A percentile compares a stretch with the other conserved stretches of the same genome.
These are phyloP conservation scores for Syncephalastrum sp. DNA, from an alignment of 371 early-diverging fungal genomes.

Conservation along the genomic window DNA sequence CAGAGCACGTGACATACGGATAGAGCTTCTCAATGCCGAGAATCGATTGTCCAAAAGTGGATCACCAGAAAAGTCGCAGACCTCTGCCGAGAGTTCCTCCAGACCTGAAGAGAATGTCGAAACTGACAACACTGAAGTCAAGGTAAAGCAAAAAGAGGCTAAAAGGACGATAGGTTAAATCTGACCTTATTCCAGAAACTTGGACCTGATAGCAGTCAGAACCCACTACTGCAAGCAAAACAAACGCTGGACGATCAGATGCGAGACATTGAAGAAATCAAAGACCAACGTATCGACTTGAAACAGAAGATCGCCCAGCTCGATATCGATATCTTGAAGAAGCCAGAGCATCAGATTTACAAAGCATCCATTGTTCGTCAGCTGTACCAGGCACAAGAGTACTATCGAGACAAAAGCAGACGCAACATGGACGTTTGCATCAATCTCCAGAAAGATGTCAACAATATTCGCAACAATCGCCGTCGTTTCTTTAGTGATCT, in stretches of 20 bases:
- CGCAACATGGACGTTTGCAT: conserved; percentile 21
- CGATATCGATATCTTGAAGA: conserved; percentile 35
- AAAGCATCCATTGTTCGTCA: conserved; percentile 32
- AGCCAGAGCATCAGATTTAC: conserved; percentile 39
- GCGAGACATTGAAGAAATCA: conserved; percentile 38
- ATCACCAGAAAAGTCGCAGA: background rate
- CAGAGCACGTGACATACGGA: conserved; percentile 7
- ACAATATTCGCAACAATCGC: conserved; percentile 20
- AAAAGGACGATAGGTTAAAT: no score
- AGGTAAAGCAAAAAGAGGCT: background rate
- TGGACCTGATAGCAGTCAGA: conserved; percentile 5
- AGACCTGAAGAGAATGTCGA: background rate
- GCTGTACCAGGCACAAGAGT: conserved; percentile 29
- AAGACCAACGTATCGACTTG: conserved; percentile 37
- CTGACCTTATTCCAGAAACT: background rate
- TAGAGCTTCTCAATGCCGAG: conserved; percentile 18
- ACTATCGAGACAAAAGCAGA: conserved; percentile 33
- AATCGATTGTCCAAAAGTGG: conserved; percentile 6
- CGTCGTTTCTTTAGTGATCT: conserved; percentile 32
- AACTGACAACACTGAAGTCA: background rate
- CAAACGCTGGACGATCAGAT: conserved; percentile 28
- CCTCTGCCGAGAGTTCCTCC: no score
- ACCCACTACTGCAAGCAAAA: conserved; percentile 23
- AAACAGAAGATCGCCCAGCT: conserved; percentile 38
- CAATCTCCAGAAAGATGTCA: conserved; percentile 24